phyloP scores from a whole-genome alignment of 169 alveolate species.

The Eimeria necatrix region DNA sequence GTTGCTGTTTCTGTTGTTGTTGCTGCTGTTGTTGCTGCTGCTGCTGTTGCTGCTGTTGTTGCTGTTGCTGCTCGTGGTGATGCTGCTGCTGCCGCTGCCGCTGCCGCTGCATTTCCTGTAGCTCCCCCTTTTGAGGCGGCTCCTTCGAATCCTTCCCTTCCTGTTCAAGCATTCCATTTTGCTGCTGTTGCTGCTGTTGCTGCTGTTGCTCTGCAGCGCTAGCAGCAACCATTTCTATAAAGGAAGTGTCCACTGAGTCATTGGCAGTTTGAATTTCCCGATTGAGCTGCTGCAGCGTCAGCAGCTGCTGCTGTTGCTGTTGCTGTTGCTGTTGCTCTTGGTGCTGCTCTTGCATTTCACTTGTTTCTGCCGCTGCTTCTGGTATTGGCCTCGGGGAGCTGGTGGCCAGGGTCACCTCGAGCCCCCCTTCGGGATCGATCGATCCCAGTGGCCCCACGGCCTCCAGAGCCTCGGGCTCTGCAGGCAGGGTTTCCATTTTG shows the following conservation, averaged over 20 bases:
- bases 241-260: no score
- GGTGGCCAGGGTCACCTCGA: neutral
- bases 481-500: neutral
- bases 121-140: no score
- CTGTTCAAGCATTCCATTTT: no score
- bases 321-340: no score
- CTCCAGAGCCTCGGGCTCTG: conserved; percentile 21
- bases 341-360: neutral
- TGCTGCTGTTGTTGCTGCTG: neutral
- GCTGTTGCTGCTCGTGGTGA: no score
- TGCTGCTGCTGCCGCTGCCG: no score
- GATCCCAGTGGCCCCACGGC: conserved; percentile 5
- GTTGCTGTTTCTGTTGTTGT: neutral
- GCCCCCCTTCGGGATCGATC: neutral
- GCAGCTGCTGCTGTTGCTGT: neutral
- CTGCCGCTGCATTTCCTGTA: no score
- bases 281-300: neutral
- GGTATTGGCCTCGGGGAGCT: neutral
- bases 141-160: no score
- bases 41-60: neutral
- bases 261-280: no score
- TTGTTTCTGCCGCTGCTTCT: conserved; percentile 17
- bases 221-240: no score
- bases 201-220: no score
- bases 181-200: no score